Evolutionary conservation across 306 rosid species (phyloP), one percentile per base, ranked within the genome.

Genomic region (Abrus pulchellus): DNA sequence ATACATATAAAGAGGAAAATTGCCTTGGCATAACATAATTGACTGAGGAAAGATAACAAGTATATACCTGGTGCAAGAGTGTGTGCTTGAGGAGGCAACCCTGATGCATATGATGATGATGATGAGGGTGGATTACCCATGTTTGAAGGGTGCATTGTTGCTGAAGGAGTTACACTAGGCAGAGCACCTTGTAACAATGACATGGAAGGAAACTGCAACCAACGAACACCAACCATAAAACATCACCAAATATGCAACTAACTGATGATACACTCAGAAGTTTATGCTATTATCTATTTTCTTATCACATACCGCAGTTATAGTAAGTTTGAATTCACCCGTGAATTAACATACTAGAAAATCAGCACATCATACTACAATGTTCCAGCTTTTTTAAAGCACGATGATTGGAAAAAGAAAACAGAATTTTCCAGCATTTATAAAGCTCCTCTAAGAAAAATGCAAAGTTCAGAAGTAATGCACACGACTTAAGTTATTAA

Each of bases 151-250:
- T 62, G 94, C 85, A 84, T 43, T 74, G 88, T 45, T 50, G 90
- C 89, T 32, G 89, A 79, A 81, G 94, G 83, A 79, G 75, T 77
- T 78, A 86, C 78, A 59, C 79, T 81, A 56, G 95, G 92, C 70
- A 90, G 80, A 55, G 90, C 88, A 81, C 92, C 89, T 82, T 89
- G 94, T 80, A 92, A 78, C 32, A 98, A 83, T 73, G 82, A 82
- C 88, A 83, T 79, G 68, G 94, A 89, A 86, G 96, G 94, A 86
- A 95, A 90, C 99, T 95, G 90, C 91, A 88, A 40, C 68, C 61
- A 44, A 52, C 79, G 65, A 79, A 83, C 62, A 82, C 48, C 84
- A 34, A 80, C 40, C 64, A 78, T 50, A 76, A 40, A 33, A 53
- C 68, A 77, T 80, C 45, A 48, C 27, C 57, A 67, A 80, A 56